A percentile compares a stretch with the other conserved stretches of the same genome.
Conservation (phyloP, 2,329 filamentous ascomycete genomes). For the Talaromyces pinophilus region DNA sequence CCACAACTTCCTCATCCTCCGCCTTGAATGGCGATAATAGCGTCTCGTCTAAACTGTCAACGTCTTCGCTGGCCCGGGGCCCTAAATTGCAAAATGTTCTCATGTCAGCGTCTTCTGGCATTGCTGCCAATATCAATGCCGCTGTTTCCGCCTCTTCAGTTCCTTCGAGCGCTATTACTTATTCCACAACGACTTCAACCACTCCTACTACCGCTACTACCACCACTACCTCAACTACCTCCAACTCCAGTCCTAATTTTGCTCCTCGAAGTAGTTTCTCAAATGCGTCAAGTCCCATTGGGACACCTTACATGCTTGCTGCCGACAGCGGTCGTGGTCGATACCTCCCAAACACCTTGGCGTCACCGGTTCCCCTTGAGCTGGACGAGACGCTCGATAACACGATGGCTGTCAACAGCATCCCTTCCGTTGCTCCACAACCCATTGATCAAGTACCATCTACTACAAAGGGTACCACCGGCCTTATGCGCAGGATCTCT, state of each 20-base stretch:
- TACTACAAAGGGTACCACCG: conserved; percentile 54
- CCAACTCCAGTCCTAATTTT: conserved; percentile 34
- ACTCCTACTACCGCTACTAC: conserved; percentile 21
- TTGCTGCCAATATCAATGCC: conserved; percentile 26
- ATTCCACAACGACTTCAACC: conserved; percentile 28
- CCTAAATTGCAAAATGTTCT: conserved; percentile 41
- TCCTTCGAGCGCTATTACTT: conserved; percentile 34
- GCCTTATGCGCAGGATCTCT: conserved; percentile 81
- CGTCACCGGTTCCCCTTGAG: conserved; percentile 60
- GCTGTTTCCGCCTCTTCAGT: conserved; percentile 24
- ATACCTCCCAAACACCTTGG: conserved; percentile 30
- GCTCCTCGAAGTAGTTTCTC: conserved; percentile 27
- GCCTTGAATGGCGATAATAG: conserved; percentile 41
- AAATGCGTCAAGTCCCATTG: conserved; percentile 37
- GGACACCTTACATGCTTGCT: conserved; percentile 38
- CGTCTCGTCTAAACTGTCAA: conserved; percentile 35
- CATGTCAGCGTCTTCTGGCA: conserved; percentile 31
- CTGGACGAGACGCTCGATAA: conserved; percentile 67
- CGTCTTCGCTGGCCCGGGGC: conserved; percentile 33
- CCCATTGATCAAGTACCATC: conserved; percentile 37
- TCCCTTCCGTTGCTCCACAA: conserved; percentile 37
- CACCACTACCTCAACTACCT: conserved; percentile 26
- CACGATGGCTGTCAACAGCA: conserved; percentile 39
- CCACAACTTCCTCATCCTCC: conserved; percentile 37
- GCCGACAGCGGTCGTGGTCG: conserved; percentile 38